phyloP scores from a whole-genome alignment of 805 yeast genomes.

The Metschnikowia corniflorae region DNA sequence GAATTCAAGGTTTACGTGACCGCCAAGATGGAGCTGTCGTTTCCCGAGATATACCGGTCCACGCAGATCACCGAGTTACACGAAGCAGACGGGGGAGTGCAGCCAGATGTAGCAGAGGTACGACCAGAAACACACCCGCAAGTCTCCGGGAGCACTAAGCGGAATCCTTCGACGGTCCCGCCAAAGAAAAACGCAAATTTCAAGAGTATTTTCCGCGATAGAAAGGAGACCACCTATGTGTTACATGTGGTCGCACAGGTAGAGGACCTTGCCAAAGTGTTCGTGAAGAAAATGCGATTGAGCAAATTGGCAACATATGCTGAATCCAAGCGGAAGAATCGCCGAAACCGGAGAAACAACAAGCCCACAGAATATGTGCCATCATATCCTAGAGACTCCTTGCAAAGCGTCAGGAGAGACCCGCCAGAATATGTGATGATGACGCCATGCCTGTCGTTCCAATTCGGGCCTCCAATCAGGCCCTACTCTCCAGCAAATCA shows the following conservation, averaged over 20 bases:
- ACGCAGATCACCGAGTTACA: slow-evolving; percentile 5
- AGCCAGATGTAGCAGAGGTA: neutral
- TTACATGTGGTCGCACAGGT: neutral
- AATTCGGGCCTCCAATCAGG: slow-evolving; percentile 8
- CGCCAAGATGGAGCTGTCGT: slow-evolving; percentile 6
- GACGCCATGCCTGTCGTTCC: slow-evolving; percentile 10
- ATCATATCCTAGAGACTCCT: neutral
- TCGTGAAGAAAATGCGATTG: neutral
- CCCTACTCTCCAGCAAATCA: slow-evolving; percentile 6
- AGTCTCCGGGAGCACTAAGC: slow-evolving; percentile 1
- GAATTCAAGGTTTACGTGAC: slow-evolving; percentile 1
- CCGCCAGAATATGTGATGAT: slow-evolving; percentile 1
- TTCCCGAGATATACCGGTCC: slow-evolving; percentile 6
- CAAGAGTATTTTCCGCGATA: neutral
- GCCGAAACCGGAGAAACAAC: too few species aligned
- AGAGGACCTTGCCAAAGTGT: neutral
- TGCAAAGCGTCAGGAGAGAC: slow-evolving; percentile 3
- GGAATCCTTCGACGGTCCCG: neutral
- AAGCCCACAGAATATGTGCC: neutral
- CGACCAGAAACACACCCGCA: too few species aligned
- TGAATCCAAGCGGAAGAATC: too few species aligned
- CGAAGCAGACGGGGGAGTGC: neutral
- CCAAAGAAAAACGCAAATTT: neutral
- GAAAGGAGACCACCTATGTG: neutral
- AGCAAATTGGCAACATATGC: neutral